Conservation (phyloP, 306 rosid genomes). For the Quercus gilva region DNA sequence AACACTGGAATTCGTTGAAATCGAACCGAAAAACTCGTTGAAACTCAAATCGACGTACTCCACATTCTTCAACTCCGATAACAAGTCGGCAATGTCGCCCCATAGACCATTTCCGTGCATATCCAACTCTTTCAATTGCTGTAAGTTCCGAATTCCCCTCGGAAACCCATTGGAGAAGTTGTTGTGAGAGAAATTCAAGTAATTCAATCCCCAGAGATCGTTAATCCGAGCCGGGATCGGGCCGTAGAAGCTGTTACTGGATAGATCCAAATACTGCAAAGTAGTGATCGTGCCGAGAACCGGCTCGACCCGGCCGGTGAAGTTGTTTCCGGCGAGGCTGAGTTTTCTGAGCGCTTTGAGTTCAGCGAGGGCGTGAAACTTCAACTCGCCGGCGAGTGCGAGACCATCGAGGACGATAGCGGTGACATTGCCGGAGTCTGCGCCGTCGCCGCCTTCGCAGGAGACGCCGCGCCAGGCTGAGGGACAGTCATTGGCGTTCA, state of each 20-base stretch:
- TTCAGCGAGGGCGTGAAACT: slow-evolving; percentile 67
- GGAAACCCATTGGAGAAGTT: slow-evolving; percentile 68
- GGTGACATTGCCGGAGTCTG: slow-evolving; percentile 52
- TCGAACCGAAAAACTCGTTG: slow-evolving; percentile 65
- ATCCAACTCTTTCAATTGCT: slow-evolving; percentile 81
- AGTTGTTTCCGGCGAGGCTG: slow-evolving; percentile 63
- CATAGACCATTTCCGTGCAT: slow-evolving; percentile 63
- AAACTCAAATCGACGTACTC: slow-evolving; percentile 74
- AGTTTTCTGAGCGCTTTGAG: slow-evolving; percentile 59
- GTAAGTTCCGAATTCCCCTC: slow-evolving; percentile 55
- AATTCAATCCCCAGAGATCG: slow-evolving; percentile 63
- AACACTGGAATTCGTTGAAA: slow-evolving; percentile 39
- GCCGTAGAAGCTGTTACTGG: slow-evolving; percentile 68
- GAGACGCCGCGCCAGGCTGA: slow-evolving; percentile 55
- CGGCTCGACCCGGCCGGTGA: slow-evolving; percentile 78
- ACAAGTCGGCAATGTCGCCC: slow-evolving; percentile 57
- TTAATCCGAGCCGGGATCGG: slow-evolving; percentile 88
- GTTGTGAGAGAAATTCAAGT: slow-evolving; percentile 71
- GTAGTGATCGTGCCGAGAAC: slow-evolving; percentile 58
- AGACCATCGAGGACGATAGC: slow-evolving; percentile 55
- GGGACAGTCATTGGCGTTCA: slow-evolving; percentile 36
- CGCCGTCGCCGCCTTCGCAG: slow-evolving; percentile 52
- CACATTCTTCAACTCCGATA: slow-evolving; percentile 54
- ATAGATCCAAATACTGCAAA: slow-evolving; percentile 85
- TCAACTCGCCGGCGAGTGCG: slow-evolving; percentile 66